Evolutionary conservation across 148 eudicot genomes (phyloP), one percentile per base, ranked within the genome.

Genomic region (Beta vulgaris): DNA sequence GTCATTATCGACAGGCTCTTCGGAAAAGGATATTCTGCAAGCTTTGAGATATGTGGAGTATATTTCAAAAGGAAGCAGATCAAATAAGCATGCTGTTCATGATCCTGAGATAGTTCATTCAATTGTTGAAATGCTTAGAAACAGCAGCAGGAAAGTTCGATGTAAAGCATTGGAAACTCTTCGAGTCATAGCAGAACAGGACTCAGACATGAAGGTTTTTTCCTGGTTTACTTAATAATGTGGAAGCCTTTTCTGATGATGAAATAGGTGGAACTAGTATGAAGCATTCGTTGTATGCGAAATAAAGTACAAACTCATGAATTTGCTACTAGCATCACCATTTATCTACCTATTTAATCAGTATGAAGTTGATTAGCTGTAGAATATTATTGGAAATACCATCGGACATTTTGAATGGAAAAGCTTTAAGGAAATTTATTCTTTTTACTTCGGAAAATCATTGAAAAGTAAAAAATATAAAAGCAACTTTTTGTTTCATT

Each of bases 101-200:
- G 84, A 88, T 73, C 82, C 78, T 32, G 97, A 86, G 66, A 81
- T 90, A 55, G 78, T 90, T 68, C 89, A 86, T 28, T 74, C 85
- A 88, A 84, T 95, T 67, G 76, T 85, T 66, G 93, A 88, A 69
- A 80, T 89, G 84, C 69, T 95, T 82, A 89, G 82, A 86, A 86
- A 87, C 68, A 70, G 82, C 53, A 85, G 89, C 69, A 84, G 92
- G 37, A 84, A 74, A 68, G 97, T 92, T 75, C 87, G 96, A 58
- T 86, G 81, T 76, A 85, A 78, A 84, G 91, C 97, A 62, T 79
- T 95, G 63, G 91, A 89, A 83, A 92, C 92, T 68, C 93, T 89
- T 78, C 86, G 86, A 68, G 80, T 86, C 64, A 87, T 95, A 28
- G 88, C 88, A 19, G 89, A 90, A 82, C 89, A 85, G 13, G 91